Percentiles rank a stretch among this genome's conserved stretches.
Evolutionary conservation across 352 stramenopile genomes (phyloP).

Genomic region (Phytophthora crassamura): DNA sequence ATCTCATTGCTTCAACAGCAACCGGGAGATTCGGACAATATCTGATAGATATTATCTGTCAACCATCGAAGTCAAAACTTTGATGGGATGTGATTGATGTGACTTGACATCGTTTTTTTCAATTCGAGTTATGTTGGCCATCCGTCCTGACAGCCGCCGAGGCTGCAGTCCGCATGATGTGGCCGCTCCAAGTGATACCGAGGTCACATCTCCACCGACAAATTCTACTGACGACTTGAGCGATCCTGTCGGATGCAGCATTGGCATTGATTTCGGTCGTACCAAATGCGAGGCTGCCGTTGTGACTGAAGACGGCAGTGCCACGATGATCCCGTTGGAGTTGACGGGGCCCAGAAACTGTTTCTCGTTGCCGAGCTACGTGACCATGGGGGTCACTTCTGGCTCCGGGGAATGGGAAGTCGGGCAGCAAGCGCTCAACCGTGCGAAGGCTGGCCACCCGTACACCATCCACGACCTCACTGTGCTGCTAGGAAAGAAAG

Average conservation of each 20-base stretch:
- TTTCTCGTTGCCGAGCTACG: constrained; percentile 32
- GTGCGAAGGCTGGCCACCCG: constrained; percentile 31
- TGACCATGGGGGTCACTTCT: constrained; percentile 20
- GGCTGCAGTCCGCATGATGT: constrained; percentile 20
- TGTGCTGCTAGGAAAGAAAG: constrained; percentile 35
- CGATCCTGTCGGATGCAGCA: constrained; percentile 6
- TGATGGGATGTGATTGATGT: constrained; percentile 29
- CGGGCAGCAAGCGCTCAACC: constrained; percentile 21
- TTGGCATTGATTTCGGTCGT: constrained; percentile 41
- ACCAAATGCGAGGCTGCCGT: constrained; percentile 37
- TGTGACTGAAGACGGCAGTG: constrained; percentile 18
- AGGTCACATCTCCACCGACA: constrained; percentile 4
- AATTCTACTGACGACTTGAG: constrained; percentile 1
- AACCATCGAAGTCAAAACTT: not conserved
- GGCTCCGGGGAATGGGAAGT: constrained; percentile 22
- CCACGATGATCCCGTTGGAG: constrained; percentile 31
- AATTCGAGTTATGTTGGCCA: constrained; percentile 1
- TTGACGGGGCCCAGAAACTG: constrained; percentile 9
- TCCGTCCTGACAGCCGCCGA: constrained; percentile 3
- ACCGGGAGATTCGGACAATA: too few relatives aligned
- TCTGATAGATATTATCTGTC: too few relatives aligned
- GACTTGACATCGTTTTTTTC: constrained; percentile 4
- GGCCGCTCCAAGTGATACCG: not conserved
- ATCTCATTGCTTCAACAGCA: not conserved
- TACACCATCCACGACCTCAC: constrained; percentile 46